A percentile compares a stretch with the other conserved stretches of the same genome.
Evolutionary conservation across 177 flowering plant genomes (phyloP).

Genomic region (Vitis hybrid): DNA sequence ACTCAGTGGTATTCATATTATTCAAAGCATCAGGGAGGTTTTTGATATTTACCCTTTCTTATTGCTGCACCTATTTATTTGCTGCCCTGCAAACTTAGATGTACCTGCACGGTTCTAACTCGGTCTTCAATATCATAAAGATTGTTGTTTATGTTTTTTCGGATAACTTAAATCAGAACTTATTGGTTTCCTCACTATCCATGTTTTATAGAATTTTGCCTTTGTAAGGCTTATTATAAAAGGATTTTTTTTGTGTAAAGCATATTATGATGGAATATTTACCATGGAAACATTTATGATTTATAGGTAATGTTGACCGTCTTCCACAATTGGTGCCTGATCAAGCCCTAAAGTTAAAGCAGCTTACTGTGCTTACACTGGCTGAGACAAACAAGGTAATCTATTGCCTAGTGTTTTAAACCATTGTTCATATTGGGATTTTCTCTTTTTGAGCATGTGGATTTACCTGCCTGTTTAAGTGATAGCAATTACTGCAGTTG

Average conservation of each 20-base stretch:
- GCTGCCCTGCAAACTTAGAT: no score
- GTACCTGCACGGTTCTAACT: no score
- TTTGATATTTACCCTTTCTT: no score
- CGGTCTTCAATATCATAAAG: no score
- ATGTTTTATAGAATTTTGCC: no score
- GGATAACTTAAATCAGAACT: no score
- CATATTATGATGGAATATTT: slow-evolving; percentile 3
- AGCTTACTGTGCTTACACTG: slow-evolving; percentile 86
- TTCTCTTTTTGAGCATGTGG: slow-evolving; percentile 1
- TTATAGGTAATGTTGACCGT: slow-evolving; percentile 53
- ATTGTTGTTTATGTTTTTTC: no score
- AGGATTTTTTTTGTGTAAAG: neutral
- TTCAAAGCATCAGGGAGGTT: no score
- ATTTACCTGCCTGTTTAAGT: neutral
- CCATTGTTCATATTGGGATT: neutral
- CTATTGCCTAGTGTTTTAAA: neutral
- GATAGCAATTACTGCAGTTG: neutral
- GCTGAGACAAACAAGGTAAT: slow-evolving; percentile 88
- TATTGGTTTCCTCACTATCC: no score
- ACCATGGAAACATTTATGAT: neutral
- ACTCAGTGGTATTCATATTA: no score
- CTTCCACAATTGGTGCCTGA: slow-evolving; percentile 74
- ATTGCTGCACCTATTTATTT: no score
- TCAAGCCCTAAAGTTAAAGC: slow-evolving; percentile 88
- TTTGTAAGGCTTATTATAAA: no score